Evolutionary conservation across 441 rosid genomes (phyloP).

Genomic region (Geranium incanum): DNA sequence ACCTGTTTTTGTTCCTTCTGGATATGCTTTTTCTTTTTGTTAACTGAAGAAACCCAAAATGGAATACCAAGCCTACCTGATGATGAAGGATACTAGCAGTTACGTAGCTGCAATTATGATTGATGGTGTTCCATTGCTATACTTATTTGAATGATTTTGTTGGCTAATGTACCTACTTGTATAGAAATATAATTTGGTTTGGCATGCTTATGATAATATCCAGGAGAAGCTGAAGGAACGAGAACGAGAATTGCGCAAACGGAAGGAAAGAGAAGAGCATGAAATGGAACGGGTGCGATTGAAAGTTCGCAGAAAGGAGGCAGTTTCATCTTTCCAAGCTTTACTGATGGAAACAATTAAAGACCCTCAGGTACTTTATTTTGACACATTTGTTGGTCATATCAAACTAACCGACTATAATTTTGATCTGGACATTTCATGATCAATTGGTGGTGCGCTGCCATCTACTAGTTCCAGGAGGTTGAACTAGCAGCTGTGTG

Average conservation of each 20-base stretch:
- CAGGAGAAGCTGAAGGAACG: constrained; percentile 90
- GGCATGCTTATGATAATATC: constrained; percentile 11
- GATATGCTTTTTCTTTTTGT: not conserved
- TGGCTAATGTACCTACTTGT: not conserved
- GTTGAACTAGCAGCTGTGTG: not conserved
- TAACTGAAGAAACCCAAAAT: not conserved
- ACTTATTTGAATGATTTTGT: constrained; percentile 9
- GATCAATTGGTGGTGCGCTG: not conserved
- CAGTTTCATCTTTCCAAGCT: constrained; percentile 80
- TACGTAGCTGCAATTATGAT: not conserved
- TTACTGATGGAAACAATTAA: constrained; percentile 88
- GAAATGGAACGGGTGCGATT: constrained; percentile 88
- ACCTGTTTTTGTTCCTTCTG: not conserved
- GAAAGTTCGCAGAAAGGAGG: constrained; percentile 87
- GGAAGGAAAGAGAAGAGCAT: constrained; percentile 93
- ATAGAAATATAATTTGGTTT: not conserved
- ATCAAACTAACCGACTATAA: not conserved
- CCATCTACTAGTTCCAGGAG: too few species aligned
- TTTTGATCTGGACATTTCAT: not conserved
- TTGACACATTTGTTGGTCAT: constrained; percentile 11
- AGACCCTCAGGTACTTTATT: constrained; percentile 68
- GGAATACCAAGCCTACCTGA: not conserved
- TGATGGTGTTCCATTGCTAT: not conserved
- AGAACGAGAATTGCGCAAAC: constrained; percentile 77
- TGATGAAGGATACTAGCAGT: not conserved